Base-by-base conservation (phyloP, 306 rosid species). In the Lithocarpus polystachyus region DNA sequence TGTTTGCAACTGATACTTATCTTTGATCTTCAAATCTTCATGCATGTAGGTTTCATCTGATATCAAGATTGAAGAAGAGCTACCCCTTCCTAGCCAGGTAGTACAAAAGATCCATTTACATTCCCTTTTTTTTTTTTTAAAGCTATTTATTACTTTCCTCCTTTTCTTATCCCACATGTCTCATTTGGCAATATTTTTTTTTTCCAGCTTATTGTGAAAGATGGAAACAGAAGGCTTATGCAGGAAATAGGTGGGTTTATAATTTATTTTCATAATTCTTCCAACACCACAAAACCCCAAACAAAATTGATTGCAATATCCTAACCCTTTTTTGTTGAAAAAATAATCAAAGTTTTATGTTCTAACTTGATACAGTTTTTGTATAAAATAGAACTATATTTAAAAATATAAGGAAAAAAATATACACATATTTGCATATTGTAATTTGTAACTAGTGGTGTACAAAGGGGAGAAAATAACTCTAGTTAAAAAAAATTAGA, bases 141-240 rank as follows among this genome's bases (percentile, higher is more conserved):
- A 40, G 45, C 0, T 40, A 12, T 8, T 40, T 40, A 8, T 15
- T 14, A 4, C 53, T 62, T 35, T 4, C 12, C 13, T 4, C 3
- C 1, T 60, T 3, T 48, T 48, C 45, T 12, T 10, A 10, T 48
- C 15, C 15, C 14, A 19, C 4, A 1, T 61, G n/a, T 64, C 20
- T 31, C 7, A 64, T 64, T n/a, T 31, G 20, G 20, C 24, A 7
- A 7, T 6, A 0, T 20, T 17, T 77, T 0, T 56, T 72, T 4
- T 6, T 13, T 31, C n/a, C 85, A 86, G 87, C 77, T 77, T 26
- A 71, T 59, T 5, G 87, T 84, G 80, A 86, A 72, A 79, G 88
- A 68, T 18, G 84, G 73, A 1, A 89, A 85, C 84, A 87, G 91
- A 82, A 87, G 80, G 86, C 79, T 87, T 5, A 81, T 84, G 91